phyloP scores from a whole-genome alignment of 2,329 filamentous ascomycete genomes.

The Ophiostoma ulmi region DNA sequence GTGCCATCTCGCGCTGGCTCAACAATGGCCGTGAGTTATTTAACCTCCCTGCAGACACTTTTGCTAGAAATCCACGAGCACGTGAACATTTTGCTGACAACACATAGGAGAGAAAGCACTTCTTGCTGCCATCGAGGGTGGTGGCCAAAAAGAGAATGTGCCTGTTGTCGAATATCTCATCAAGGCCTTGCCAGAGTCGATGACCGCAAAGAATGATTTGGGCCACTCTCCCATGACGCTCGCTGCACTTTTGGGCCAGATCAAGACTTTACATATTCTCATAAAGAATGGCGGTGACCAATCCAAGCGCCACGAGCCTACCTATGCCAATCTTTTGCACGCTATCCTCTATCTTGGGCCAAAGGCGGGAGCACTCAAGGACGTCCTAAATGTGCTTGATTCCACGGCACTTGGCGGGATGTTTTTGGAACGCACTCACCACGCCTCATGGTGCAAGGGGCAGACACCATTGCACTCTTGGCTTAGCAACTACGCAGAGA shows the following conservation, averaged over 20 bases:
- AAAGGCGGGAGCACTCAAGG: background rate
- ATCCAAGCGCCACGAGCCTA: background rate
- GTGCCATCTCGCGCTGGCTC: constrained; percentile 61
- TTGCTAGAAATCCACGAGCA: background rate
- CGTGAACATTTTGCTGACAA: background rate
- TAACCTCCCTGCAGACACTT: too few relatives aligned
- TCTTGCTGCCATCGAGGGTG: background rate
- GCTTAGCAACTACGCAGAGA: background rate
- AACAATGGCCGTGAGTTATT: constrained; percentile 46
- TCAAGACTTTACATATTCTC: background rate
- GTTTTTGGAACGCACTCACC: background rate
- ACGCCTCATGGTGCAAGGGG: background rate
- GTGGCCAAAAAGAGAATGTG: background rate
- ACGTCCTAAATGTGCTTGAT: background rate
- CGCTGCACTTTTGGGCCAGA: constrained; percentile 1
- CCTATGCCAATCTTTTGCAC: background rate
- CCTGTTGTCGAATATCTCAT: background rate
- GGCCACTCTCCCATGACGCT: background rate
- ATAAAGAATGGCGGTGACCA: background rate
- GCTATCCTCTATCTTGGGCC: background rate
- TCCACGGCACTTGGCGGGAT: background rate
- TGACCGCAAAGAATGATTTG: background rate
- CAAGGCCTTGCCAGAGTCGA: background rate
- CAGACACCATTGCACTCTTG: background rate
- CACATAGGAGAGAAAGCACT: background rate